These are phyloP conservation scores for Avicennia marina DNA, from an alignment of 257 asterid species.

Conservation along the genomic window DNA sequence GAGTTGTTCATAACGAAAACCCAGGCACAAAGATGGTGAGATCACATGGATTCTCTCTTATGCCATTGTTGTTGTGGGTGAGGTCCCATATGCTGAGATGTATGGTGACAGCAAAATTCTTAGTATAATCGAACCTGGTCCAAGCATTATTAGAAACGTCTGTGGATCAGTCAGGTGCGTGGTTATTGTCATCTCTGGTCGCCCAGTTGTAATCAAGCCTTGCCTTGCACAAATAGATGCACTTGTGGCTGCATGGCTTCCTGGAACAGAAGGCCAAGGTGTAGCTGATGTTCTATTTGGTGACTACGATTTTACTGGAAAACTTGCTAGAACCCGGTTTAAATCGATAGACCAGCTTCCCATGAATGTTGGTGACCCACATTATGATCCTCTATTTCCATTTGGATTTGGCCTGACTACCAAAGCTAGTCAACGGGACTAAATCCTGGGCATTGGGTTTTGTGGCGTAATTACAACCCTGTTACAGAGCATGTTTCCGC, in stretches of 20 bases:
- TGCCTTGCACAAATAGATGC: slow-evolving; percentile 48
- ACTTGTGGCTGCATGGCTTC: slow-evolving; percentile 89
- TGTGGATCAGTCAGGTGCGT: slow-evolving; percentile 58
- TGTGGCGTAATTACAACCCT: not conserved
- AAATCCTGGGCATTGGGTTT: slow-evolving; percentile 12
- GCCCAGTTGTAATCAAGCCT: slow-evolving; percentile 71
- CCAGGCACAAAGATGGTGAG: slow-evolving; percentile 47
- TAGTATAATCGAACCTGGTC: slow-evolving; percentile 57
- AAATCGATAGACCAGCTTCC: slow-evolving; percentile 70
- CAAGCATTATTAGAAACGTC: slow-evolving; percentile 44
- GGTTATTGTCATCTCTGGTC: slow-evolving; percentile 68
- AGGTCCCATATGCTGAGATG: slow-evolving; percentile 62
- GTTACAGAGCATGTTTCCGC: not conserved
- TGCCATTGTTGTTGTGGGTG: slow-evolving; percentile 83
- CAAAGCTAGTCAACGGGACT: slow-evolving; percentile 22
- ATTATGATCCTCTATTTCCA: slow-evolving; percentile 68
- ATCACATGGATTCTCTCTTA: slow-evolving; percentile 39
- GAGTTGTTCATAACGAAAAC: slow-evolving; percentile 47
- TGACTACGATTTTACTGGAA: slow-evolving; percentile 61
- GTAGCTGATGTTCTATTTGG: slow-evolving; percentile 46
- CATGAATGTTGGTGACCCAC: slow-evolving; percentile 72
- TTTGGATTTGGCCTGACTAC: slow-evolving; percentile 71
- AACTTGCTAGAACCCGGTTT: slow-evolving; percentile 85
- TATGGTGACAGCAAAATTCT: slow-evolving; percentile 61
- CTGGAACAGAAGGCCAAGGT: slow-evolving; percentile 82